These are phyloP conservation scores for Acacia concinna DNA, from an alignment of 331 rosid species.

Conservation along the genomic window DNA sequence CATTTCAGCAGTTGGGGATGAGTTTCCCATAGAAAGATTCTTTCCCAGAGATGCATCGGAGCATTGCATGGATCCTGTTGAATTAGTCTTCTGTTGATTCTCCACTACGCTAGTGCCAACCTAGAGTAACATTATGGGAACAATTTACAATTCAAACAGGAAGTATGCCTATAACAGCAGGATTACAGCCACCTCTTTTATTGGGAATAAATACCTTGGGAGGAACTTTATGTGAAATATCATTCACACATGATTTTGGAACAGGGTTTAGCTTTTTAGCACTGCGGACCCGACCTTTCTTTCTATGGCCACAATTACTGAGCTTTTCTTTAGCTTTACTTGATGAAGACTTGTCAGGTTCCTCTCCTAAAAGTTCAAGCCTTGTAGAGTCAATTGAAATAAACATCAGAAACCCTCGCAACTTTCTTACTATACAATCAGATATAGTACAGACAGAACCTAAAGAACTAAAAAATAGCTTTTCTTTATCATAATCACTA, in stretches of 20 bases:
- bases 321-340: constrained; percentile 71
- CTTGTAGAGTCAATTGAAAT: constrained; percentile 89
- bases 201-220: constrained; percentile 50
- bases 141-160: constrained; percentile 36
- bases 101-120: constrained; percentile 43
- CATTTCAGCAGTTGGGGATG: constrained; percentile 39
- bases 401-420: constrained; percentile 89
- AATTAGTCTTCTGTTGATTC: constrained; percentile 46
- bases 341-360: constrained; percentile 50
- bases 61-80: constrained; percentile 38
- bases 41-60: constrained; percentile 43
- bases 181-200: constrained; percentile 26
- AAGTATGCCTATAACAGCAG: constrained; percentile 23
- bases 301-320: constrained; percentile 62
- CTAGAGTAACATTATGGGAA: constrained; percentile 50
- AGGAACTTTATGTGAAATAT: constrained; percentile 39
- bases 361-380: constrained; percentile 79
- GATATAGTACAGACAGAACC: constrained; percentile 80
- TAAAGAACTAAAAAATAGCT: constrained; percentile 77
- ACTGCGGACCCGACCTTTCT: constrained; percentile 68
- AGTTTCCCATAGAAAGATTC: constrained; percentile 37
- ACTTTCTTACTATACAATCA: constrained; percentile 78
- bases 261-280: constrained; percentile 56
- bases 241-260: constrained; percentile 42
- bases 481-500: constrained; percentile 58